Evolutionary conservation across 345 rosid genomes (phyloP), one percentile per base, ranked within the genome.

Genomic region (Rhodamnia rubescens): DNA sequence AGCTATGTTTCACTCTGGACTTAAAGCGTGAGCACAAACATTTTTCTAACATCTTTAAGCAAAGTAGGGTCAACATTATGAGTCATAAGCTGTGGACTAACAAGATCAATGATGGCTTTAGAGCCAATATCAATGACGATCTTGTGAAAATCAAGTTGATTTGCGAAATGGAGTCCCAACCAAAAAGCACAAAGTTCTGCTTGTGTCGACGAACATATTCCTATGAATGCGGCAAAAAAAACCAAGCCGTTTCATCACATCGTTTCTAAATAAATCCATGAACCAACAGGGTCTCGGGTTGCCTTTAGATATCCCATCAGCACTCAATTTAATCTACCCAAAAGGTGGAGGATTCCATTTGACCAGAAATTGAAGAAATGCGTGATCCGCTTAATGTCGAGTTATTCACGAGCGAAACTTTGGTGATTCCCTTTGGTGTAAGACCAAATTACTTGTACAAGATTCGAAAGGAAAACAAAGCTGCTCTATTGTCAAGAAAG

Each of bases 401-500:
- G 36, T 0, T 59, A 59, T n/a, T 13, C 0, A 3, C 9, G 27
- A 7, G 0, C 0, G 0, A 58, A 58, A n/a, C 1, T 58, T 6
- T 1, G 18, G n/a, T n/a, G 18, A n/a, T 0, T 58, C 29, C 11
- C 2, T 7, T 7, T 27, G 3, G 16, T 1, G 5, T 7, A 8
- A 0, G 74, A 61, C 11, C 0, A 0, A 29, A 29, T 15, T 29
- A 29, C 0, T 61, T 27, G 0, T 61, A 15, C 0, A 2, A 5
- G 0, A 0, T 3, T 29, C 6, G 0, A 61, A 29, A 40, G 5
- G 56, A 29, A 29, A 27, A 0, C 2, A 15, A 61, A 61, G 18
- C 29, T 14, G 0, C 15, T 1, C 0, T 0, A 8, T 57, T 24
- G 26, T 1, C 3, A 0, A 5, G 0, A 12, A 13, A 12, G 44